phyloP scores from a whole-genome alignment of 208 protist species.

The Plasmodiophora brassicae region DNA sequence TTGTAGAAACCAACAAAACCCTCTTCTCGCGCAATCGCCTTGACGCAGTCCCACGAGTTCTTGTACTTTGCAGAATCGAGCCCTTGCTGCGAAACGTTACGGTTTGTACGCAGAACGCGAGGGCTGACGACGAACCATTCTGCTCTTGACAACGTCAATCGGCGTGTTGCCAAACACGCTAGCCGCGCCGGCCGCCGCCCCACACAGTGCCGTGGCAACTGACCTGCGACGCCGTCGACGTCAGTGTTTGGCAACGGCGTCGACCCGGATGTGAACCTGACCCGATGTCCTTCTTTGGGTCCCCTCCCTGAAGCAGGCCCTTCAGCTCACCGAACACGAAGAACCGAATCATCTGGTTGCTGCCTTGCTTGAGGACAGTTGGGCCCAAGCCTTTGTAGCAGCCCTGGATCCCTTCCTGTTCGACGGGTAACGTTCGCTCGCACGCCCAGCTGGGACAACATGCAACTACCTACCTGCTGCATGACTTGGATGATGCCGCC shows the following conservation, averaged over 20 bases:
- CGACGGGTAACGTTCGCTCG: no score
- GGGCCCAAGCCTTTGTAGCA: not conserved
- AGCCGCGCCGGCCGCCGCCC: not conserved
- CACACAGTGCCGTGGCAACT: not conserved
- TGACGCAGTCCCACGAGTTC: not conserved
- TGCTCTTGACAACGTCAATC: not conserved
- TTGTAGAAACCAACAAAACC: not conserved
- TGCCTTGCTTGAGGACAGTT: not conserved
- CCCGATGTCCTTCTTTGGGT: not conserved
- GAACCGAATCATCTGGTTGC: not conserved
- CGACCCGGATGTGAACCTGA: no score
- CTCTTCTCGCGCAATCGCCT: not conserved
- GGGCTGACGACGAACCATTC: no score
- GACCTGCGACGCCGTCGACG: not conserved
- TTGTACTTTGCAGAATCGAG: not conserved
- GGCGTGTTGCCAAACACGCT: not conserved
- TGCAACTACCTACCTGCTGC: not conserved
- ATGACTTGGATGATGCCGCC: not conserved
- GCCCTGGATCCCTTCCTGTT: not conserved
- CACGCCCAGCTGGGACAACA: no score
- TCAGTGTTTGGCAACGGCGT: no score
- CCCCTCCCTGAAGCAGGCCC: not conserved
- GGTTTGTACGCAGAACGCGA: no score
- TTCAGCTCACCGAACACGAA: not conserved
- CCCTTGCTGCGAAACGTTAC: no score